Evolutionary conservation across 75 land plant genomes (phyloP), one percentile per base, ranked within the genome.

Genomic region (Sequoia sempervirens): DNA sequence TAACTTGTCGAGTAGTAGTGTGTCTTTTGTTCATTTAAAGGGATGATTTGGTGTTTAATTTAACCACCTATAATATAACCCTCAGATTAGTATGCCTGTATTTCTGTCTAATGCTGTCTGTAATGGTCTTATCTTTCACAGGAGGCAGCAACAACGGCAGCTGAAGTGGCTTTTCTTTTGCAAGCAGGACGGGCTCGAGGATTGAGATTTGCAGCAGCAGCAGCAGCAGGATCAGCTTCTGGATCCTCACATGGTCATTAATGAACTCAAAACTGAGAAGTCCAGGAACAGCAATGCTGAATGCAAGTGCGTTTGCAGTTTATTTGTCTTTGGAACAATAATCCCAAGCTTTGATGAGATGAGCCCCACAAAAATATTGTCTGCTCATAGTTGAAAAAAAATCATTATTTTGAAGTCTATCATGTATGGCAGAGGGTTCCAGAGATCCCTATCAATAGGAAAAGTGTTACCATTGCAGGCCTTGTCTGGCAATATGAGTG

Each of bases 91-190:
- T n/a, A 66, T 9, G 30, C 30, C 30, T 8, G 70, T 66, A 66
- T 2, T 75, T 36, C 5, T 10, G 43, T 40, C 75, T 40, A 38
- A 15, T 75, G 45, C 15, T 9, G 20, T 20, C 20, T 38, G 47
- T 20, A 78, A 3, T 23, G 6, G 8, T 26, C 5, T 82, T 1
- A n/a, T 28, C 79, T 84, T 43, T 81, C 41, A 56, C 93, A 90
- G 94, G 91, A 93, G 40, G 95, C 90, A 40, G 95, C 92, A 30
- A 80, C 92, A 82, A 93, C 95, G 23, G 95, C 95, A 73, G 87
- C 90, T 36, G 95, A 93, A 80, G 91, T 93, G 46, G 95, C 94
- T 18, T 86, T 91, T 81, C 81, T 93, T 38, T 76, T 93, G 18
- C 93, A 93, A 80, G 87, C 93, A 9, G 89, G 90, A 8, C 93